Evolutionary conservation across 495 filamentous ascomycete genomes (phyloP).

Genomic region (Penicillium macrosclerotiorum): DNA sequence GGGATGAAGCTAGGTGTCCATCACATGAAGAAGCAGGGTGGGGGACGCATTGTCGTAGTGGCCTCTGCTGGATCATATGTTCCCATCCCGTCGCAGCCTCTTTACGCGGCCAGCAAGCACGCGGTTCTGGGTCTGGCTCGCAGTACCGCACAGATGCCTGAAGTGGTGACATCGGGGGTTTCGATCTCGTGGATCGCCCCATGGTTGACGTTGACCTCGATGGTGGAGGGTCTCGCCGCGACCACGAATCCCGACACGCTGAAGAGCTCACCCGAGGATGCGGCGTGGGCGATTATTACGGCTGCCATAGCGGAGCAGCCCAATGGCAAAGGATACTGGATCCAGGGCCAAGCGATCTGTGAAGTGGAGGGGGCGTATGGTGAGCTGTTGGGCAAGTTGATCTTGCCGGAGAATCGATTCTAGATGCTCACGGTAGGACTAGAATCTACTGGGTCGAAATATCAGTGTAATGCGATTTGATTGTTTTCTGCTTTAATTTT

Average conservation of each 20-base stretch:
- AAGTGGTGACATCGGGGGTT: slow-evolving; percentile 12
- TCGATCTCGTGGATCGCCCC: slow-evolving; percentile 21
- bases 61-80: slow-evolving; percentile 24
- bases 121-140: slow-evolving; percentile 21
- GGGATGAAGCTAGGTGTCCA: slow-evolving; percentile 21
- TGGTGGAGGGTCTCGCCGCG: slow-evolving; percentile 16
- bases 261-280: slow-evolving; percentile 17
- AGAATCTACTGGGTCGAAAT: too few species aligned
- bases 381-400: slow-evolving; percentile 14
- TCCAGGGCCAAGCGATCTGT: slow-evolving; percentile 17
- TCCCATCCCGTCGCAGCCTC: slow-evolving; percentile 18
- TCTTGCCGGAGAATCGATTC: slow-evolving; percentile 20
- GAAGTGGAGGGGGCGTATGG: slow-evolving; percentile 23
- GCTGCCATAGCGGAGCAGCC: slow-evolving; percentile 6
- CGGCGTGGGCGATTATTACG: slow-evolving; percentile 17
- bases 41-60: slow-evolving; percentile 16
- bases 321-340: slow-evolving; percentile 26
- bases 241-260: slow-evolving; percentile 6
- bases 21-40: slow-evolving; percentile 15
- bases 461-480: too few species aligned
- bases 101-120: slow-evolving; percentile 21
- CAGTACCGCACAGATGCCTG: slow-evolving; percentile 14
- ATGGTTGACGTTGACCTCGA: slow-evolving; percentile 21
- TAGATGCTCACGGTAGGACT: too few species aligned
- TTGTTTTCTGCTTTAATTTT: too few species aligned